Evolutionary conservation across 2,329 filamentous ascomycete species (phyloP).

Genomic region (Trichoderma brevicompactum): DNA sequence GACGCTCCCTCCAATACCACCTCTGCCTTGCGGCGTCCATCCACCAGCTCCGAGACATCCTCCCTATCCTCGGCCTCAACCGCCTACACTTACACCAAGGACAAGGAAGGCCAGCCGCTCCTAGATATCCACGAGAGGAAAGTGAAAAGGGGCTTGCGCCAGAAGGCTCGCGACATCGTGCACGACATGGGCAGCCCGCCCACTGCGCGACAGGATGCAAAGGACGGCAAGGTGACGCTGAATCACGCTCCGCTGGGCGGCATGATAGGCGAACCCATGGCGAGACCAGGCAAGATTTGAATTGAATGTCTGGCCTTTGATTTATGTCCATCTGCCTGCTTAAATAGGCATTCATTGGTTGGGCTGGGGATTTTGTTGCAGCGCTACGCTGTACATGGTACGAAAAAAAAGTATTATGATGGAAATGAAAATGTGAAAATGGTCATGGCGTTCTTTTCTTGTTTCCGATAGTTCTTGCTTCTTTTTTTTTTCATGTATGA

Average conservation of each 20-base stretch:
- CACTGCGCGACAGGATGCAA: conserved; percentile 40
- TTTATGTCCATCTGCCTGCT: neutral
- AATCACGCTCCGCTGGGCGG: conserved; percentile 38
- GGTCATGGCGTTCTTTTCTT: conserved; percentile 11
- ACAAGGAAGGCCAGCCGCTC: conserved; percentile 27
- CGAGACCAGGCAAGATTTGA: conserved; percentile 33
- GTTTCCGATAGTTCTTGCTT: neutral
- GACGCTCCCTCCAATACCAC: conserved; percentile 6
- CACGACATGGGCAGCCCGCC: conserved; percentile 42
- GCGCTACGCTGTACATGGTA: neutral
- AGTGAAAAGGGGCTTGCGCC: conserved; percentile 38
- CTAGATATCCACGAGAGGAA: conserved; percentile 21
- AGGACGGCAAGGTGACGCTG: conserved; percentile 39
- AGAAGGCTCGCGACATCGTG: conserved; percentile 43
- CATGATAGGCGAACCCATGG: conserved; percentile 35
- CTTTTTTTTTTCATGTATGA: neutral
- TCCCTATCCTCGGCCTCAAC: conserved; percentile 41
- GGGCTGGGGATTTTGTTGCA: neutral
- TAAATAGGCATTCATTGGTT: neutral
- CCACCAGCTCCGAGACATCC: conserved; percentile 39
- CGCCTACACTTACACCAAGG: conserved; percentile 39
- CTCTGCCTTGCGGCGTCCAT: conserved; percentile 35
- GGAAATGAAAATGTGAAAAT: conserved; percentile 19
- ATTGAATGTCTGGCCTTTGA: neutral
- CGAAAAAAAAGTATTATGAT: neutral